phyloP scores from a whole-genome alignment of 1,284 basidiomycete genomes.

The Malassezia arunalokei region DNA sequence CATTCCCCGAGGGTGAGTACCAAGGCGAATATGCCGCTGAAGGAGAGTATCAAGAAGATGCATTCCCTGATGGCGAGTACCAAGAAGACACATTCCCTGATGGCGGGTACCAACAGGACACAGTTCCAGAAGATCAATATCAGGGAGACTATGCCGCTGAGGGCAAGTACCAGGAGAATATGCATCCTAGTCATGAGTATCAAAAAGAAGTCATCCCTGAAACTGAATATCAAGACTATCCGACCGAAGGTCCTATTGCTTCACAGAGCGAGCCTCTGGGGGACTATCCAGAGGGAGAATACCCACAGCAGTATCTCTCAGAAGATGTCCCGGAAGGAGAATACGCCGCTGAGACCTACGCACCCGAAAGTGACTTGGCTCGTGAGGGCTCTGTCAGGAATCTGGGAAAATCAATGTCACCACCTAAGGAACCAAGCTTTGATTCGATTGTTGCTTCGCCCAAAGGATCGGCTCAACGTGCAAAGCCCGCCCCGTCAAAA shows the following conservation, averaged over 20 bases:
- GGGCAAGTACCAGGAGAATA: background rate
- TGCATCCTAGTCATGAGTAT: too few species aligned
- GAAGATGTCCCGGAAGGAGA: background rate
- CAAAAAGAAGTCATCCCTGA: background rate
- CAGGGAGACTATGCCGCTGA: background rate
- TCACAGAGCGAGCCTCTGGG: background rate
- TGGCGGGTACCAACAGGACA: constrained; percentile 1
- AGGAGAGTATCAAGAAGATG: background rate
- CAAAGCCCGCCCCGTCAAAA: too few species aligned
- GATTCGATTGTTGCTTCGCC: too few species aligned
- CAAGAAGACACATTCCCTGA: background rate
- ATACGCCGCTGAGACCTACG: background rate
- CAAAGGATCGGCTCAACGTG: too few species aligned
- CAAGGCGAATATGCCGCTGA: background rate
- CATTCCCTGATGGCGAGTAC: background rate
- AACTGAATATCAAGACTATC: background rate
- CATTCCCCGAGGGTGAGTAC: background rate
- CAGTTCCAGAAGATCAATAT: background rate
- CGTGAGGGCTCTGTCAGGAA: background rate
- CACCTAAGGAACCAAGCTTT: too few species aligned
- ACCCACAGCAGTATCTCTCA: background rate
- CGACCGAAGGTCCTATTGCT: background rate
- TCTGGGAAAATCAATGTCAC: too few species aligned
- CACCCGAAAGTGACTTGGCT: background rate
- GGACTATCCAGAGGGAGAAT: background rate